A percentile compares a stretch with the other conserved stretches of the same genome.
phyloP scores from a whole-genome alignment of 306 rosid genomes.

The Lathyrus aphaca region DNA sequence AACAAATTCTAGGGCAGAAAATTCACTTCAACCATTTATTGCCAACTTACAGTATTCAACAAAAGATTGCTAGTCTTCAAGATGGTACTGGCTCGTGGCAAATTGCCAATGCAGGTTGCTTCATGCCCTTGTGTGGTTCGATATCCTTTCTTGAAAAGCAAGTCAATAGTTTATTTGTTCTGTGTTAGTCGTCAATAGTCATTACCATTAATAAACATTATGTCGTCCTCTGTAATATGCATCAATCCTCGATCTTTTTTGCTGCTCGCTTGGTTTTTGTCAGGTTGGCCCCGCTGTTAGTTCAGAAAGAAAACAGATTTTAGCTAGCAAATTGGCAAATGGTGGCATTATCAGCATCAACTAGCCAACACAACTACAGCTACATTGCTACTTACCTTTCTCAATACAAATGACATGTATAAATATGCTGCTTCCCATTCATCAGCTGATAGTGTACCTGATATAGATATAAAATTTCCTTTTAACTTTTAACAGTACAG shows the following conservation, averaged over 20 bases:
- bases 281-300: conserved; percentile 80
- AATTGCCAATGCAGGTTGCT: neutral
- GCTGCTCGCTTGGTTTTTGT: conserved; percentile 45
- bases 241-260: conserved; percentile 66
- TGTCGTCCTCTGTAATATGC: conserved; percentile 74
- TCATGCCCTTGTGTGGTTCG: neutral
- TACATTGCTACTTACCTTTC: conserved; percentile 42
- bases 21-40: conserved; percentile 7
- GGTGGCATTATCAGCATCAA: neutral
- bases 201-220: conserved; percentile 43
- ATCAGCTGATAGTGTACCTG: conserved; percentile 49
- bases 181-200: conserved; percentile 22
- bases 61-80: conserved; percentile 3
- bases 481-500: too few species aligned
- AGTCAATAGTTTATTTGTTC: neutral
- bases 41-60: conserved; percentile 31
- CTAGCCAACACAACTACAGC: neutral
- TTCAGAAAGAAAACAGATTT: conserved; percentile 15
- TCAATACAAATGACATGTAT: conserved; percentile 50
- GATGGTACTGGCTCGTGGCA: neutral
- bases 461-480: neutral
- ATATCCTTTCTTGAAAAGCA: neutral
- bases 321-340: neutral
- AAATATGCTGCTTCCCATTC: conserved; percentile 54
- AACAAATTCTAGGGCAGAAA: conserved; percentile 1